Evolutionary conservation across 2,329 filamentous ascomycete genomes (phyloP).

Genomic region (Nemania diffusa): DNA sequence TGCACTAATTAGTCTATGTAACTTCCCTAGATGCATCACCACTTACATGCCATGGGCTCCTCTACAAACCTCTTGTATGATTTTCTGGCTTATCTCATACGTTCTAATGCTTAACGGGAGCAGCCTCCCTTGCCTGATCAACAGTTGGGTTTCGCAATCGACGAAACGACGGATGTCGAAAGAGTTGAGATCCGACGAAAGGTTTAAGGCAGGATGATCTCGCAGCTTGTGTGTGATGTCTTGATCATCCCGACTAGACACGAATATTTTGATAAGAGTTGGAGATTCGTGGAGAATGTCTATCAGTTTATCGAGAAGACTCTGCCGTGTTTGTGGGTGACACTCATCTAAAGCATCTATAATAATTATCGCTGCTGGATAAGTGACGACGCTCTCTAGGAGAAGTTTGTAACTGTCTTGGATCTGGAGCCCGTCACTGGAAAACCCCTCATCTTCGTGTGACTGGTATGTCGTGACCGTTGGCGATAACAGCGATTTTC

Average conservation of each 20-base stretch:
- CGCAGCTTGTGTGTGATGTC: conserved; percentile 10
- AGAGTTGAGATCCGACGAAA: conserved; percentile 11
- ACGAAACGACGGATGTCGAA: conserved; percentile 10
- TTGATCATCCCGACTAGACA: conserved; percentile 19
- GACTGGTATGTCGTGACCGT: background rate
- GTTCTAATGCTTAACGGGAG: background rate
- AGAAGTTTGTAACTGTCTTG: conserved; percentile 18
- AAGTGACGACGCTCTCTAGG: background rate
- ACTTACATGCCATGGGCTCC: background rate
- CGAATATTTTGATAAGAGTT: conserved; percentile 16
- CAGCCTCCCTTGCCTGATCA: background rate
- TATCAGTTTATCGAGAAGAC: background rate
- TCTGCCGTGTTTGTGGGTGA: conserved; percentile 3
- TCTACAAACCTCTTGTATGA: background rate
- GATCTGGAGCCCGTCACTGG: background rate
- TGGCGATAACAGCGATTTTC: conserved; percentile 2
- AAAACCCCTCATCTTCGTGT: conserved; percentile 5
- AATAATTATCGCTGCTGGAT: conserved; percentile 6
- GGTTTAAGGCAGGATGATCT: conserved; percentile 3
- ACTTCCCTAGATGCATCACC: background rate
- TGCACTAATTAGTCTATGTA: conserved; percentile 4
- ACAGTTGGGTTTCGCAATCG: background rate
- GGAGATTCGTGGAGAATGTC: conserved; percentile 5
- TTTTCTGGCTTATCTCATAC: conserved; percentile 1
- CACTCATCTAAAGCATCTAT: conserved; percentile 19